These are phyloP conservation scores for Mesotaenium endlicherianum DNA, from an alignment of 139 green algal genomes.

Conservation along the genomic window DNA sequence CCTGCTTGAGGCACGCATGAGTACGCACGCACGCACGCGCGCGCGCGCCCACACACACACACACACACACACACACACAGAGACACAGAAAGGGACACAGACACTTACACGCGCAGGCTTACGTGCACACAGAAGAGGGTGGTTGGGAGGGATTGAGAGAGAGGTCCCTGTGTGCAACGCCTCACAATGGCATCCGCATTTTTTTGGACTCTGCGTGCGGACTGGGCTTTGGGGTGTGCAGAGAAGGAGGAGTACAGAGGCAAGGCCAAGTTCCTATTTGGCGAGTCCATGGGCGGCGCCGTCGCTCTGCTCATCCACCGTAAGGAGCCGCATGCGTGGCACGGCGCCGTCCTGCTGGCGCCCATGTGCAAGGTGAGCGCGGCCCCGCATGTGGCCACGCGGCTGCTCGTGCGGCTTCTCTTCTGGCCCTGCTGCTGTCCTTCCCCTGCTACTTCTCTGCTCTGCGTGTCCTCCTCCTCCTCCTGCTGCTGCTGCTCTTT, in stretches of 20 bases:
- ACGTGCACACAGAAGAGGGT: too few species aligned
- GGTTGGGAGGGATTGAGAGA: too few species aligned
- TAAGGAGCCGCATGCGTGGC: slow-evolving; percentile 9
- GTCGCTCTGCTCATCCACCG: slow-evolving; percentile 13
- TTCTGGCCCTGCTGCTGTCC: background rate
- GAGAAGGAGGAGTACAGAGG: slow-evolving; percentile 23
- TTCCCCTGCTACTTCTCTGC: background rate
- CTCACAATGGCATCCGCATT: too few species aligned
- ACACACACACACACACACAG: too few species aligned
- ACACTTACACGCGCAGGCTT: too few species aligned
- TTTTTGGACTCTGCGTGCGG: too few species aligned
- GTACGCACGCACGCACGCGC: too few species aligned
- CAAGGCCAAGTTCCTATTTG: slow-evolving; percentile 36
- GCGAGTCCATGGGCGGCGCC: slow-evolving; percentile 43
- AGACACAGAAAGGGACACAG: too few species aligned
- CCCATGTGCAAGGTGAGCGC: slow-evolving; percentile 48
- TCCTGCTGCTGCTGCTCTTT: background rate
- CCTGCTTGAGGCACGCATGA: too few species aligned
- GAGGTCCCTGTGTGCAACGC: too few species aligned
- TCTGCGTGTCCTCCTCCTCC: background rate
- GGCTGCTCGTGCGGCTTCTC: background rate
- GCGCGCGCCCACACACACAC: too few species aligned
- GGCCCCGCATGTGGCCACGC: background rate
- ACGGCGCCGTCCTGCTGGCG: slow-evolving; percentile 37
- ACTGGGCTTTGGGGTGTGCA: too few species aligned